Evolutionary conservation across 2,329 filamentous ascomycete genomes (phyloP).

Genomic region (Calonectria pauciramosa): DNA sequence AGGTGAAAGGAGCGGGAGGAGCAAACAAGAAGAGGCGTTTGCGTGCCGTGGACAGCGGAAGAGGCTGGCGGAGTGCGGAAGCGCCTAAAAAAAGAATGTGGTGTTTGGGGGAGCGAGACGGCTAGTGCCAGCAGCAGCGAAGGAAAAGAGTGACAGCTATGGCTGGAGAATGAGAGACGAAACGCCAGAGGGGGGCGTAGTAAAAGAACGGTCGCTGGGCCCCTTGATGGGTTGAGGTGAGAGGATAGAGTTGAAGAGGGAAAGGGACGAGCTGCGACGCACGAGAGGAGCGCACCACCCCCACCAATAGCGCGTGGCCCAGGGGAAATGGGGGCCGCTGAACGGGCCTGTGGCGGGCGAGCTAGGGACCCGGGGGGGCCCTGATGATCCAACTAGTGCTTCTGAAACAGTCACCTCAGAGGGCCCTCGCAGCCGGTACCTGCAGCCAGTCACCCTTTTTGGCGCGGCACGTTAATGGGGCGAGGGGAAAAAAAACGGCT

Average conservation of each 20-base stretch:
- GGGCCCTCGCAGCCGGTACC: conserved; percentile 7
- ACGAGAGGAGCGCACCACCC: conserved; percentile 7
- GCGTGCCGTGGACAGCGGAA: not conserved
- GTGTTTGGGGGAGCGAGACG: conserved; percentile 15
- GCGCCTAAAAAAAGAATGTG: conserved; percentile 5
- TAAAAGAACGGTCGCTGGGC: conserved; percentile 11
- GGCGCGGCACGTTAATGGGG: not conserved
- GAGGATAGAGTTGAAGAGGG: conserved; percentile 23
- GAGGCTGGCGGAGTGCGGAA: not conserved
- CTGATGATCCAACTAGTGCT: conserved; percentile 7
- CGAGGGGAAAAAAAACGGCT: not conserved
- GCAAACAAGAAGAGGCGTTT: not conserved
- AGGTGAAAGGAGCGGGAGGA: not conserved
- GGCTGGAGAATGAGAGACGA: conserved; percentile 23
- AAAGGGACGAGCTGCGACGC: conserved; percentile 6
- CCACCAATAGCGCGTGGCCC: conserved; percentile 24
- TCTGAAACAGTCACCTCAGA: conserved; percentile 41
- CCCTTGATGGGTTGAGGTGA: conserved; percentile 15
- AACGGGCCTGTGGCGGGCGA: conserved; percentile 27
- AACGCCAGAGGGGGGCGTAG: conserved; percentile 35
- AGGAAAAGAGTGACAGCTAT: conserved; percentile 21
- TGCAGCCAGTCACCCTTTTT: conserved; percentile 6
- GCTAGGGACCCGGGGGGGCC: conserved; percentile 7
- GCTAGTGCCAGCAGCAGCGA: conserved; percentile 33
- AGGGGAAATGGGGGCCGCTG: conserved; percentile 33